Evolutionary conservation across 495 filamentous ascomycete genomes (phyloP), one percentile per base, ranked within the genome.

Genomic region (Penicillium angulare): DNA sequence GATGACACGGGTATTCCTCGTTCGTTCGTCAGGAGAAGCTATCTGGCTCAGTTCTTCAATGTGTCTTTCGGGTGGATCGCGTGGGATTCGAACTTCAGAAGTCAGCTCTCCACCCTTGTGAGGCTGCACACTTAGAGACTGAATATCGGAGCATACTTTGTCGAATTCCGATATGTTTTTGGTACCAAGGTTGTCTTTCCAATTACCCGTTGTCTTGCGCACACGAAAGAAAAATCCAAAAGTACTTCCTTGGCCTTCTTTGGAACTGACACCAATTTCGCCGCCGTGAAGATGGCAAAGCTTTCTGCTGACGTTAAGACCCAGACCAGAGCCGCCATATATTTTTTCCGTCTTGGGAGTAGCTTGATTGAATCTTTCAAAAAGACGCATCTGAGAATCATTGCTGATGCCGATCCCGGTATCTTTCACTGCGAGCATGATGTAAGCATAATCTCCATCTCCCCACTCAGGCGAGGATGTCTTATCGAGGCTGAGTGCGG

Each of bases 201-300:
- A n/a, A 65, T 4, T 70, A 44, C 2, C 33, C 39, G 3, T 17
- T 18, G 10, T 57, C 27, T 74, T 64, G 26, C 80, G 66, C 2
- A 85, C 79, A 49, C 80, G 80, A 56, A 91, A 81, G n/a, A 90
- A 92, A 64, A 95, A 95, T 12, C 86, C 87, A 68, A 95, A 95
- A 0, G 87, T 91, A 61, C 86, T 90, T 15, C 90, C 90, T 35
- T 83, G 65, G 7, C 85, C 87, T 44, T 84, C 74, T 55, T 83
- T 76, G 3, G 87, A 89, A 15, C 80, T 76, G 1, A 93, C 88
- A 2, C 88, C 89, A 48, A 95, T 91, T 50, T 90, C 86, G 5
- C 90, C 90, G 17, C 89, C 89, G 69, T 92, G 88, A 10, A 93
- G 63, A 56, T 92, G 88, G 16, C 86, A n/a, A n/a, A n/a, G n/a